Conservation (phyloP, 2,329 filamentous ascomycete species). For the Hypoxylon sp. region DNA sequence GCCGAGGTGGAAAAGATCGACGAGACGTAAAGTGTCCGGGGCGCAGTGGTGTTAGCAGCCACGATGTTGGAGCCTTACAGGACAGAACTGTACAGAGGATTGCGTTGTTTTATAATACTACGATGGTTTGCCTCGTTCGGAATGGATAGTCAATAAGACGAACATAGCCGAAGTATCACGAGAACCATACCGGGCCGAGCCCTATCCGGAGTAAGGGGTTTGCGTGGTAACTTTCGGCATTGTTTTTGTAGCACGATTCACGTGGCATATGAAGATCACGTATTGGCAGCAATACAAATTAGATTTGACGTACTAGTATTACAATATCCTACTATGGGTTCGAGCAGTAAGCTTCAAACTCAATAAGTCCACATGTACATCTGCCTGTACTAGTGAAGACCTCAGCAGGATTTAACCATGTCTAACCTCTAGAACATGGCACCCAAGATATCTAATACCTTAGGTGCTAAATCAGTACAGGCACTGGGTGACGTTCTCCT, state of each 20-base stretch:
- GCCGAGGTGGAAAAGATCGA: conserved; percentile 91
- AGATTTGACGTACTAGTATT: neutral
- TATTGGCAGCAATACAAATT: conserved; percentile 12
- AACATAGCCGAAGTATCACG: conserved; percentile 32
- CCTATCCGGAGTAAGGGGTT: conserved; percentile 20
- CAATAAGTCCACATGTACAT: conserved; percentile 1
- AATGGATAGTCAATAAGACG: conserved; percentile 43
- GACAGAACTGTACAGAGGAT: neutral
- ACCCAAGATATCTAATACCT: neutral
- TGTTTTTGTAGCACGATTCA: conserved; percentile 22
- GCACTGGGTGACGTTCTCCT: conserved; percentile 56
- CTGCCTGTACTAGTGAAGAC: neutral
- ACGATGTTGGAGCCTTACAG: neutral
- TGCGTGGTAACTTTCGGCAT: conserved; percentile 8
- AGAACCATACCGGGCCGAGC: conserved; percentile 6
- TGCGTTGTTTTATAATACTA: conserved; percentile 29
- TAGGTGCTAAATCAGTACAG: conserved; percentile 50
- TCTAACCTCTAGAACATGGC: neutral
- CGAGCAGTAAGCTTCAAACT: conserved; percentile 1
- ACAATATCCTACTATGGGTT: neutral
- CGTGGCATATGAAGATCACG: conserved; percentile 10
- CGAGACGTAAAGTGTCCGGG: conserved; percentile 59
- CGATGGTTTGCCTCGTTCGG: conserved; percentile 30
- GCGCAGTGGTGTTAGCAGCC: neutral
- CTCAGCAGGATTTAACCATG: neutral